phyloP scores from a whole-genome alignment of 2,329 filamentous ascomycete species.

The Xylogone sp. region DNA sequence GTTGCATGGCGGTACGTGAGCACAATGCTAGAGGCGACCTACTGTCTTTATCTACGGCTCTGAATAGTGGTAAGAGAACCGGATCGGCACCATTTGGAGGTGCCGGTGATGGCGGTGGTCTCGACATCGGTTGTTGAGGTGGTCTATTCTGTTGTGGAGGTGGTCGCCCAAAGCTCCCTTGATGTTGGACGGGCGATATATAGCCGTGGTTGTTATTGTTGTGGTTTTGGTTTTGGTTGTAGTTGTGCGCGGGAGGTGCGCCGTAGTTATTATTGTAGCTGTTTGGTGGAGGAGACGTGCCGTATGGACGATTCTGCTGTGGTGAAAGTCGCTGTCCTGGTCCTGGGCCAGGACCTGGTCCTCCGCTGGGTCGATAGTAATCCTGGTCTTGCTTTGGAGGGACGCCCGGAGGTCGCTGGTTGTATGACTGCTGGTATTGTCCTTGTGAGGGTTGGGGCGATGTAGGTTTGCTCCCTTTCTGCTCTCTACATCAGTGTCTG shows the following conservation, averaged over 20 bases:
- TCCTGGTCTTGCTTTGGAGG: slow-evolving; percentile 29
- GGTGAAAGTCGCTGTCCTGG: slow-evolving; percentile 16
- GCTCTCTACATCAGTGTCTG: not conserved
- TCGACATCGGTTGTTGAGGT: slow-evolving; percentile 47
- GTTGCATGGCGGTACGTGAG: not conserved
- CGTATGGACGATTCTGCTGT: slow-evolving; percentile 22
- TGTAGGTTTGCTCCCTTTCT: not conserved
- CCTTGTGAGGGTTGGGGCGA: slow-evolving; percentile 1
- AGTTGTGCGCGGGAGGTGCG: no score
- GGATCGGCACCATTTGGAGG: slow-evolving; percentile 56
- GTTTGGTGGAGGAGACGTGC: slow-evolving; percentile 28
- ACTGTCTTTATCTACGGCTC: slow-evolving; percentile 85
- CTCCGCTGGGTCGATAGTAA: slow-evolving; percentile 17
- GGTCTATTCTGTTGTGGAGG: slow-evolving; percentile 37
- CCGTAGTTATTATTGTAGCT: no score
- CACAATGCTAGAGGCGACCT: slow-evolving; percentile 20
- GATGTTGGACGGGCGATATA: slow-evolving; percentile 37
- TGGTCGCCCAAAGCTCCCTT: slow-evolving; percentile 34
- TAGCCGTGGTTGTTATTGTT: slow-evolving; percentile 31
- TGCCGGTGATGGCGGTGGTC: slow-evolving; percentile 63
- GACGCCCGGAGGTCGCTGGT: slow-evolving; percentile 38
- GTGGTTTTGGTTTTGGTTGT: not conserved
- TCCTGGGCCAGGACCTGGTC: not conserved
- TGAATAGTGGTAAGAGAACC: slow-evolving; percentile 80
- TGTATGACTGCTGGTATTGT: slow-evolving; percentile 2